These are phyloP conservation scores for Aspergillus texensis DNA, from an alignment of 2,329 filamentous ascomycete genomes.

Conservation along the genomic window DNA sequence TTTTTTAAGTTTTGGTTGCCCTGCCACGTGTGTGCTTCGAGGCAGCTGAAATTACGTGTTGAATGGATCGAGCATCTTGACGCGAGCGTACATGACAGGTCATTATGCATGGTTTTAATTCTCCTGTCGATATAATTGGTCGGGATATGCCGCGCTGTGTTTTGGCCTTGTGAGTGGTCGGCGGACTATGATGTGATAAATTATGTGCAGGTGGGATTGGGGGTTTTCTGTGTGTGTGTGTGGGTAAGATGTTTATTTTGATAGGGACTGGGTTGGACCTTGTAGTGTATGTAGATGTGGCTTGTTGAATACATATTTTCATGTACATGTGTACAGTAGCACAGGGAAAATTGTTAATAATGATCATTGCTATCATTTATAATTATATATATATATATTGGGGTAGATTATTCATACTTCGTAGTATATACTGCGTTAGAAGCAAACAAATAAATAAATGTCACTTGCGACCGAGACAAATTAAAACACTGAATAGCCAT, in stretches of 20 bases:
- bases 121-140: neutral
- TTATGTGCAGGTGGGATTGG: neutral
- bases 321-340: no score
- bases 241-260: constrained; percentile 1
- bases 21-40: constrained; percentile 20
- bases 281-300: neutral
- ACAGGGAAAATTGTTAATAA: no score
- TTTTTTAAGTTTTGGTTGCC: constrained; percentile 2
- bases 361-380: no score
- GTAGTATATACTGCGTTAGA: no score
- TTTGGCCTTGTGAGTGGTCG: neutral
- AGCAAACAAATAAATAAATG: no score
- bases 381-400: no score
- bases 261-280: no score
- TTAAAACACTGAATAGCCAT: neutral
- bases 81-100: neutral
- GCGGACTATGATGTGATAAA: neutral
- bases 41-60: neutral
- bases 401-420: no score
- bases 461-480: neutral
- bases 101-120: neutral
- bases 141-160: neutral
- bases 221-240: neutral
- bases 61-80: neutral
- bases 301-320: neutral